Conservation (phyloP, 306 rosid species). For the Ormosia emarginata region DNA sequence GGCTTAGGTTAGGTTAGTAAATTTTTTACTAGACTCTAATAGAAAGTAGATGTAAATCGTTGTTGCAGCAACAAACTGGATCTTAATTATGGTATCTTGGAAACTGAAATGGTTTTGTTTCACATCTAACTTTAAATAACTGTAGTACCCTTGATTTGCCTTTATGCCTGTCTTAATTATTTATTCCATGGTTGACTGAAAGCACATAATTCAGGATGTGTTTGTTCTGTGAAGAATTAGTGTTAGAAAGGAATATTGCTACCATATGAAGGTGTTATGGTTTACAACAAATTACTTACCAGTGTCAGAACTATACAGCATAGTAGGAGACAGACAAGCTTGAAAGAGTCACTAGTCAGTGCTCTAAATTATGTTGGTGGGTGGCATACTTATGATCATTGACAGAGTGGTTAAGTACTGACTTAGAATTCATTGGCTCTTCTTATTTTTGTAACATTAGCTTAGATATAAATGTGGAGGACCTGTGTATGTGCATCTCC, state of each 20-base stretch:
- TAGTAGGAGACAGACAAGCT: background rate
- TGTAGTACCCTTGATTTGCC: background rate
- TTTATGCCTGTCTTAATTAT: background rate
- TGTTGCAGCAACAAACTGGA: background rate
- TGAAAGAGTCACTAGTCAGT: background rate
- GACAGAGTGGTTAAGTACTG: background rate
- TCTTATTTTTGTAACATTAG: background rate
- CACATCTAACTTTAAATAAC: background rate
- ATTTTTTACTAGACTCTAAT: background rate
- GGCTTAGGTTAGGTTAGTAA: background rate
- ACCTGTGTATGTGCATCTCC: background rate
- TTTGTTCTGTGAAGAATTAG: background rate
- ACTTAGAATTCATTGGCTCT: background rate
- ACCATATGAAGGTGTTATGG: background rate
- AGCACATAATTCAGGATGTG: background rate
- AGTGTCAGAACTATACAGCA: background rate
- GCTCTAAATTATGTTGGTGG: background rate
- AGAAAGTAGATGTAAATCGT: slow-evolving; percentile 1
- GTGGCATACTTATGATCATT: background rate
- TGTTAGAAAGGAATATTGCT: background rate
- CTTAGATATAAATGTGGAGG: background rate
- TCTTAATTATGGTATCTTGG: background rate
- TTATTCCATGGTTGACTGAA: background rate
- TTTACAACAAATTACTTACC: background rate
- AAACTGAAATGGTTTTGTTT: background rate